Percentiles rank a stretch among this genome's conserved stretches.
phyloP scores from a whole-genome alignment of 2,329 filamentous ascomycete genomes.

The Rhynchosporium graminicola region DNA sequence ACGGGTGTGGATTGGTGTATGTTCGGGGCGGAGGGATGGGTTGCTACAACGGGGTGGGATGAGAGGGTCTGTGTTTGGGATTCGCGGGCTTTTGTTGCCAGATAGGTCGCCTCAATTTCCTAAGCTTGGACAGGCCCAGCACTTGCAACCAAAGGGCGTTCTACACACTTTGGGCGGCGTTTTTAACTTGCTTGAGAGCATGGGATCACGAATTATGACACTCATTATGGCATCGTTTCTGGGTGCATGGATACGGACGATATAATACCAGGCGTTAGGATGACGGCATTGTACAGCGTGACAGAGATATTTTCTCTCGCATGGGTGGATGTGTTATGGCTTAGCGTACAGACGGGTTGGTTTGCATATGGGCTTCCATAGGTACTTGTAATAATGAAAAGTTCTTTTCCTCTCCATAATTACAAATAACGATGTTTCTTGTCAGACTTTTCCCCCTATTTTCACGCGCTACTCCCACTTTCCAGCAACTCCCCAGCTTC shows the following conservation, averaged over 20 bases:
- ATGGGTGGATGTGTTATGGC: background rate
- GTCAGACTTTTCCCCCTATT: background rate
- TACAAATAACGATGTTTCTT: background rate
- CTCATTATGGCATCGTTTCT: background rate
- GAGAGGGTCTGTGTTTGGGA: constrained; percentile 92
- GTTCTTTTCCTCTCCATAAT: background rate
- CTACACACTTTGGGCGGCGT: background rate
- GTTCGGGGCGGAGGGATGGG: constrained; percentile 94
- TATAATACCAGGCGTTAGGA: constrained; percentile 17
- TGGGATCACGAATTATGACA: background rate
- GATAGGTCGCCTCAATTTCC: background rate
- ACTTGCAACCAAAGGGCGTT: background rate
- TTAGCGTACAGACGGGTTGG: background rate
- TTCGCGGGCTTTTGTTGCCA: constrained; percentile 64
- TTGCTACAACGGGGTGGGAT: constrained; percentile 92
- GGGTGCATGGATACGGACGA: background rate
- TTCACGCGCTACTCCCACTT: background rate
- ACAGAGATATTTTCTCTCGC: background rate
- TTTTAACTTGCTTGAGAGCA: background rate
- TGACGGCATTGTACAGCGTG: background rate
- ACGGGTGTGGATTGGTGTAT: constrained; percentile 98
- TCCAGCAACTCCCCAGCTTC: background rate
- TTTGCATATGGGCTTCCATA: background rate
- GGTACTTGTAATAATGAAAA: background rate
- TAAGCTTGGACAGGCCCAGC: background rate